A percentile compares a stretch with the other conserved stretches of the same genome.
Evolutionary conservation across 108 stramenopile genomes (phyloP).

Genomic region (Cyclotella distinguenda): DNA sequence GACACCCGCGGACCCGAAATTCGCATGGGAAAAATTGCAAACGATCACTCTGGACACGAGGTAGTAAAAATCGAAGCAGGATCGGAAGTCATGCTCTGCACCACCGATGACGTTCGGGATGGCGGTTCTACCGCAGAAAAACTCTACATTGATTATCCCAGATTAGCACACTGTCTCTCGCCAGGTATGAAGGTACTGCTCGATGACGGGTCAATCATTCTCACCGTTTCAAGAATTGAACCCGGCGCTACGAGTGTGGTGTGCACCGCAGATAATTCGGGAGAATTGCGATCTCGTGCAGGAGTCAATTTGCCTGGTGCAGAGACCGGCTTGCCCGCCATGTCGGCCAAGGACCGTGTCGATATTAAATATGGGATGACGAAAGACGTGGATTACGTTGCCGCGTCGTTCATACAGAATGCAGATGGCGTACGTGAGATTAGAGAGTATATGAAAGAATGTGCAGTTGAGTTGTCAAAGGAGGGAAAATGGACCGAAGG

Average conservation of each 20-base stretch:
- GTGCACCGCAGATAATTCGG: slow-evolving; percentile 77
- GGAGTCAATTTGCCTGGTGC: slow-evolving; percentile 98
- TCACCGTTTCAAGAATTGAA: slow-evolving; percentile 78
- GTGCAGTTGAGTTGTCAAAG: slow-evolving; percentile 64
- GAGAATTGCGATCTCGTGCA: slow-evolving; percentile 87
- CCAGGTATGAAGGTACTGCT: slow-evolving; percentile 92
- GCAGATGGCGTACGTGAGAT: slow-evolving; percentile 86
- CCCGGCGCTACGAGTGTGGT: slow-evolving; percentile 52
- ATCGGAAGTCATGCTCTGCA: slow-evolving; percentile 62
- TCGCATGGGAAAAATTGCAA: slow-evolving; percentile 81
- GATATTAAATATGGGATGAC: slow-evolving; percentile 89
- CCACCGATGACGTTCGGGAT: slow-evolving; percentile 51
- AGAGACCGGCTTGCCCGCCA: slow-evolving; percentile 85
- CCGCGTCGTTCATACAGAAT: slow-evolving; percentile 89
- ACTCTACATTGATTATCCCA: slow-evolving; percentile 81
- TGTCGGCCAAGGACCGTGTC: slow-evolving; percentile 84
- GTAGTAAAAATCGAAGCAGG: slow-evolving; percentile 65
- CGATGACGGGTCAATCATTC: slow-evolving; percentile 93
- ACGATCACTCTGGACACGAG: slow-evolving; percentile 75
- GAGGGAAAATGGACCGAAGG: slow-evolving; percentile 51
- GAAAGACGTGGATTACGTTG: slow-evolving; percentile 91
- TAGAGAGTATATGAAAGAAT: slow-evolving; percentile 70
- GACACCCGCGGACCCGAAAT: slow-evolving; percentile 97
- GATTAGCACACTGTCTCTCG: slow-evolving; percentile 52
- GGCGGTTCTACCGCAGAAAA: slow-evolving; percentile 63